Percentiles rank a stretch among this genome's conserved stretches.
These are phyloP conservation scores for Didymella arachidicola DNA, from an alignment of 2,329 filamentous ascomycete species.

Conservation along the genomic window DNA sequence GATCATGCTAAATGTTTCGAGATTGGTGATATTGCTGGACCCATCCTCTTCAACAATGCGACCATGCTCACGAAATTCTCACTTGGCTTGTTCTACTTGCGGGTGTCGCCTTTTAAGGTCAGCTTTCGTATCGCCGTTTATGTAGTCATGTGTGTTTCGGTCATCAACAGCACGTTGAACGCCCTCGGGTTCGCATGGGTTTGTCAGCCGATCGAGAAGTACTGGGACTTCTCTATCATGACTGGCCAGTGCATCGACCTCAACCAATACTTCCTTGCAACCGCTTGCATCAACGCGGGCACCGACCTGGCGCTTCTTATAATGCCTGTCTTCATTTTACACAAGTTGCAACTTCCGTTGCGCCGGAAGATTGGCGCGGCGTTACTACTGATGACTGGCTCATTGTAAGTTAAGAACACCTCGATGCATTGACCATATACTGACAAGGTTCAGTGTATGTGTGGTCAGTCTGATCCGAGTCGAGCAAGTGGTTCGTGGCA, in stretches of 20 bases:
- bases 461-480: constrained; percentile 29
- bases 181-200: constrained; percentile 29
- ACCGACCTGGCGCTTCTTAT: constrained; percentile 26
- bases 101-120: constrained; percentile 20
- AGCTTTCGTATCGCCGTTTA: constrained; percentile 19
- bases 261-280: constrained; percentile 23
- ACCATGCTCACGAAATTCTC: constrained; percentile 28
- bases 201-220: constrained; percentile 27
- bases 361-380: constrained; percentile 28
- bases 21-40: constrained; percentile 29
- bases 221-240: constrained; percentile 27
- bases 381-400: constrained; percentile 26
- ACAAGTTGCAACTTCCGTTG: constrained; percentile 26
- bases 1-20: not conserved
- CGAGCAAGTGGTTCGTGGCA: constrained; percentile 16
- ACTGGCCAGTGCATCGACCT: constrained; percentile 26
- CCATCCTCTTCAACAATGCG: constrained; percentile 25
- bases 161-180: constrained; percentile 24
- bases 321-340: constrained; percentile 31
- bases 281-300: constrained; percentile 26
- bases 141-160: constrained; percentile 20
- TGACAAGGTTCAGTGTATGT: constrained; percentile 17
- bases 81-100: constrained; percentile 26
- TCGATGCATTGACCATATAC: not conserved
- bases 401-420: constrained; percentile 22